Conservation (phyloP, 306 rosid genomes). For the Arachis hypogaea region DNA sequence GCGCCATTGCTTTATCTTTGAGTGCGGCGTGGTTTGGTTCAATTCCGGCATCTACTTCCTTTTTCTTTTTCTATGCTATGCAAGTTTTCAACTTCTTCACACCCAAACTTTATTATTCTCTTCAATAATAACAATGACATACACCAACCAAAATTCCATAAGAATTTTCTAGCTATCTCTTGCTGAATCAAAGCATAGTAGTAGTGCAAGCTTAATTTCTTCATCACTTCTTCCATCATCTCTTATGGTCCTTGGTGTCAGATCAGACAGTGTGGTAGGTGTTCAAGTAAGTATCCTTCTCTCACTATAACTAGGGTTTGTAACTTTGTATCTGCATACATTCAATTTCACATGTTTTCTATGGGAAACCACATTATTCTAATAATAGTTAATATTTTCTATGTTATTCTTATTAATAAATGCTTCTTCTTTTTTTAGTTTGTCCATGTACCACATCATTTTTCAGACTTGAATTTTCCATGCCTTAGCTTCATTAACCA, state of each 20-base stretch:
- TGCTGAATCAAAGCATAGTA: not conserved
- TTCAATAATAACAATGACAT: slow-evolving; percentile 23
- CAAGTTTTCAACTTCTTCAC: slow-evolving; percentile 45
- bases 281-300: slow-evolving; percentile 30
- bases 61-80: slow-evolving; percentile 38
- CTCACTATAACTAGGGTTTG: slow-evolving; percentile 44
- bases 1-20: slow-evolving; percentile 82
- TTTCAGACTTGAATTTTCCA: not conserved
- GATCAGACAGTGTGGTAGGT: not conserved
- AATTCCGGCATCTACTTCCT: slow-evolving; percentile 78
- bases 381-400: not conserved
- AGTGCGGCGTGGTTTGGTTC: slow-evolving; percentile 77
- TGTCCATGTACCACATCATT: slow-evolving; percentile 9
- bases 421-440: not conserved
- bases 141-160: slow-evolving; percentile 23
- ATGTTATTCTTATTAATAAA: not conserved
- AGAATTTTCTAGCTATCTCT: slow-evolving; percentile 27
- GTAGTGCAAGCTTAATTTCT: not conserved
- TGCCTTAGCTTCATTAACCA: not conserved
- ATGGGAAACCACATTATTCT: not conserved
- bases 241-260: slow-evolving; percentile 17
- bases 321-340: not conserved
- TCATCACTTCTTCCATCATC: slow-evolving; percentile 14
- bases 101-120: slow-evolving; percentile 32
- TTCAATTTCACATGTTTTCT: slow-evolving; percentile 10